These are phyloP conservation scores for Silene latifolia DNA, from an alignment of 148 eudicot species.

Conservation along the genomic window DNA sequence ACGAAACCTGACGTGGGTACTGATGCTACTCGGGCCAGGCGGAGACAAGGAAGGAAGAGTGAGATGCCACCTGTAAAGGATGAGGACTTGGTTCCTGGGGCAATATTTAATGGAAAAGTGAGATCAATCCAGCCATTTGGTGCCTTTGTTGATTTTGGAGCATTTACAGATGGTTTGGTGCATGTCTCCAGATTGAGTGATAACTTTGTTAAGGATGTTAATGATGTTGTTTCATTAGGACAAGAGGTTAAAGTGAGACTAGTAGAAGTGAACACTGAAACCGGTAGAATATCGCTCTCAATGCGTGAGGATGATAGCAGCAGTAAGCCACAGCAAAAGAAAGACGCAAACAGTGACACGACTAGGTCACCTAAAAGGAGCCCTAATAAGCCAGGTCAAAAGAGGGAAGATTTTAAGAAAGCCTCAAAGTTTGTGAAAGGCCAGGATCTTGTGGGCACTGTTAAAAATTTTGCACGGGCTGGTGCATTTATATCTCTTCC, in stretches of 20 bases:
- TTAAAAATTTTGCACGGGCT: constrained; percentile 62
- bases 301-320: constrained; percentile 69
- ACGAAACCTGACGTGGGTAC: constrained; percentile 35
- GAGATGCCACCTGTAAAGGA: constrained; percentile 91
- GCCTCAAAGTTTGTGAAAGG: constrained; percentile 68
- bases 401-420: constrained; percentile 45
- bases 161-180: constrained; percentile 90
- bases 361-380: constrained; percentile 49
- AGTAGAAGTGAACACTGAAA: constrained; percentile 70
- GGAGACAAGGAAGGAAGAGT: constrained; percentile 70
- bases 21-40: constrained; percentile 39
- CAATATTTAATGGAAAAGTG: constrained; percentile 81
- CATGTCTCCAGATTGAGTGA: constrained; percentile 84
- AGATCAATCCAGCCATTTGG: constrained; percentile 90
- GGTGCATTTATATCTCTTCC: constrained; percentile 90
- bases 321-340: constrained; percentile 40
- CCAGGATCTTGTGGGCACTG: constrained; percentile 83
- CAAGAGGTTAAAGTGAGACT: constrained; percentile 91
- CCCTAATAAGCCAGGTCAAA: constrained; percentile 34
- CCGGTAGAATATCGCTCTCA: constrained; percentile 76
- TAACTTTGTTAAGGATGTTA: constrained; percentile 79
- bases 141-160: constrained; percentile 96
- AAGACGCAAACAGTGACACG: constrained; percentile 38
- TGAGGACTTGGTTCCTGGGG: constrained; percentile 85
- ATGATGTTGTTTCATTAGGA: constrained; percentile 63